A percentile compares a stretch with the other conserved stretches of the same genome.
These are phyloP conservation scores for Peribolospora baueri DNA, from an alignment of 768 basidiomycete species.

Conservation along the genomic window DNA sequence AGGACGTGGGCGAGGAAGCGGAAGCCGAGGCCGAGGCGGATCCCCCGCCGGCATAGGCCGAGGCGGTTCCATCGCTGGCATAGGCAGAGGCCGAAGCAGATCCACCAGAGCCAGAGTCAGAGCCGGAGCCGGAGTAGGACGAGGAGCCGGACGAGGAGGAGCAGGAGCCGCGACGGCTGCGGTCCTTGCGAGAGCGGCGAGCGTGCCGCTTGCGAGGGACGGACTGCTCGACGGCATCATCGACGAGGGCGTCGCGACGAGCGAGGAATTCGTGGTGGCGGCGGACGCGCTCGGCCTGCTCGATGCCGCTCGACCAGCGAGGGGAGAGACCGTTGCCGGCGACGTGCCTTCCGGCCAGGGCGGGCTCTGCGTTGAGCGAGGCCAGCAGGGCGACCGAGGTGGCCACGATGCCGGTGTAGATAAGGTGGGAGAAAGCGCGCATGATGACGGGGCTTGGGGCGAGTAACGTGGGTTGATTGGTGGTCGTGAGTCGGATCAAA, in stretches of 20 bases:
- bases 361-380: not conserved
- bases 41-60: not conserved
- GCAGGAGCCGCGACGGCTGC: no score
- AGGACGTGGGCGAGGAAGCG: constrained; percentile 2
- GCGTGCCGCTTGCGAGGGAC: not conserved
- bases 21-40: constrained; percentile 5
- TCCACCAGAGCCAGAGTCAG: no score
- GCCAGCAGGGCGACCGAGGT: constrained; percentile 1
- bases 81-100: not conserved
- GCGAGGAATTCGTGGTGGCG: no score
- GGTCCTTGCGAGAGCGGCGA: no score
- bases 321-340: constrained; percentile 6
- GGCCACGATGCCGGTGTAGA: no score
- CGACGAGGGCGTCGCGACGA: not conserved
- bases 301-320: not conserved
- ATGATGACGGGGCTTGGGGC: no score
- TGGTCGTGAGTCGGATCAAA: no score
- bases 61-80: not conserved
- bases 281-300: not conserved
- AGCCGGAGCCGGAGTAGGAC: no score
- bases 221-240: not conserved
- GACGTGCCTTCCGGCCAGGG: not conserved
- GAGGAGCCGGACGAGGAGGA: no score
- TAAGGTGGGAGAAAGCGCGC: no score
- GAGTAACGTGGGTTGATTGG: no score